Conservation (phyloP, 108 stramenopile species). For the Skeletonema menzelii region DNA sequence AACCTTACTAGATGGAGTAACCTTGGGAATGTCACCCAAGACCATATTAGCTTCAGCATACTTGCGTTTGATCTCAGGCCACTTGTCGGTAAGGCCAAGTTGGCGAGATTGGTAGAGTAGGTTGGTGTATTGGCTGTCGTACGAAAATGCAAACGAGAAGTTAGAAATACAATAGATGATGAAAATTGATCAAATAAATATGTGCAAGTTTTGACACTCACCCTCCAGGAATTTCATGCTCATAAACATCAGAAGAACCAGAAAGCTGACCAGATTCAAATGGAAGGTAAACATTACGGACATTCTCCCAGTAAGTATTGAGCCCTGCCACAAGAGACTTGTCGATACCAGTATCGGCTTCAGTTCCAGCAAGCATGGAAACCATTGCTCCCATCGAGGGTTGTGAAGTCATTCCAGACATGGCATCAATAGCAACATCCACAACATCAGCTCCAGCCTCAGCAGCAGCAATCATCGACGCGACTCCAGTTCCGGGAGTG, state of each 20-base stretch:
- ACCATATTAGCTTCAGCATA: constrained; percentile 80
- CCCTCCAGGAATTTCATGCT: constrained; percentile 85
- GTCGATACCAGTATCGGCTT: constrained; percentile 82
- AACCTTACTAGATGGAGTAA: constrained; percentile 86
- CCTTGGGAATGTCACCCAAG: constrained; percentile 87
- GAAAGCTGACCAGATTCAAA: constrained; percentile 92
- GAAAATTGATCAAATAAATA: background rate
- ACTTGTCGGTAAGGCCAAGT: constrained; percentile 73
- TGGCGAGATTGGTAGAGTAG: constrained; percentile 78
- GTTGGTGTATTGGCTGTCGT: constrained; percentile 72
- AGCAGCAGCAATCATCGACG: constrained; percentile 90
- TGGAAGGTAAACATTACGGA: constrained; percentile 86
- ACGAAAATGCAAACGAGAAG: background rate
- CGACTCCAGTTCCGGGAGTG: constrained; percentile 93
- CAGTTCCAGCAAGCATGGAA: constrained; percentile 74
- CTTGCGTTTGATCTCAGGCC: constrained; percentile 67
- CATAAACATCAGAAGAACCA: constrained; percentile 76
- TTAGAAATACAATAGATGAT: background rate
- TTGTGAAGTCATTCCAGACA: constrained; percentile 93
- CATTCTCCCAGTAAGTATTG: constrained; percentile 91
- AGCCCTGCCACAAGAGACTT: constrained; percentile 54
- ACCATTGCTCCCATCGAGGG: constrained; percentile 92
- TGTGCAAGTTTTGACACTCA: background rate
- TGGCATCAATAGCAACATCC: constrained; percentile 88
- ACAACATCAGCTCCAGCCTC: constrained; percentile 93